Conservation (phyloP, 768 basidiomycete genomes). For the Leccinellum rugosiceps region DNA sequence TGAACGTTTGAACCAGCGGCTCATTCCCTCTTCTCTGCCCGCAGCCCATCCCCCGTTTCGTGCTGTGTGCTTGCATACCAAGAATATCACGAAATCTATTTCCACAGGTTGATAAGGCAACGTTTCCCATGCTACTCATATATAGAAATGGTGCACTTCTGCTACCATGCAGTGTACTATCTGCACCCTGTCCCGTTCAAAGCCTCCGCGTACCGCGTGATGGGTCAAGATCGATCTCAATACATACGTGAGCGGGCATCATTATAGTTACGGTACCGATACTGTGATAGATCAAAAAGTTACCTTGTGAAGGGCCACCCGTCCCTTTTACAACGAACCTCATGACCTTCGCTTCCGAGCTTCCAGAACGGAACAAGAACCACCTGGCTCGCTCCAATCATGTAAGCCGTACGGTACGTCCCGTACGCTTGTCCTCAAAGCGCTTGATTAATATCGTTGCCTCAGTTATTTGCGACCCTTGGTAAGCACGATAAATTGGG, state of each 20-base stretch:
- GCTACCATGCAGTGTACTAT: conserved; percentile 1
- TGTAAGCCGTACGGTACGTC: conserved; percentile 5
- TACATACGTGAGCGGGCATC: conserved; percentile 28
- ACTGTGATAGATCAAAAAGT: conserved; percentile 21
- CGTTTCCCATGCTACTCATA: background rate
- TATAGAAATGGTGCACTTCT: background rate
- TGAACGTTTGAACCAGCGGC: no score
- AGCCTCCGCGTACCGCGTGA: conserved; percentile 22
- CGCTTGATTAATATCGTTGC: background rate
- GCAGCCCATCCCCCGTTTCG: background rate
- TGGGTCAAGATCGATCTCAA: conserved; percentile 19
- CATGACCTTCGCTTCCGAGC: conserved; percentile 23
- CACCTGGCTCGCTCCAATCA: conserved; percentile 16
- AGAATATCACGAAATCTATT: background rate
- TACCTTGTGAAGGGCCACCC: conserved; percentile 14
- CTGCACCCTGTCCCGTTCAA: conserved; percentile 9
- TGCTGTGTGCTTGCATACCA: background rate
- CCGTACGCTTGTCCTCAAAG: background rate
- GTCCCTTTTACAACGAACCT: conserved; percentile 20
- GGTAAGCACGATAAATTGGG: conserved; percentile 2
- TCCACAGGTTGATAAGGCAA: conserved; percentile 5
- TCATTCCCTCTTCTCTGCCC: background rate
- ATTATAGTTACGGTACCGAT: conserved; percentile 32
- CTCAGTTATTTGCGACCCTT: conserved; percentile 6
- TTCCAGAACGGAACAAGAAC: conserved; percentile 23